Base-by-base conservation (phyloP, 495 filamentous ascomycete genomes). In the Umbilicaria muhlenbergii region DNA sequence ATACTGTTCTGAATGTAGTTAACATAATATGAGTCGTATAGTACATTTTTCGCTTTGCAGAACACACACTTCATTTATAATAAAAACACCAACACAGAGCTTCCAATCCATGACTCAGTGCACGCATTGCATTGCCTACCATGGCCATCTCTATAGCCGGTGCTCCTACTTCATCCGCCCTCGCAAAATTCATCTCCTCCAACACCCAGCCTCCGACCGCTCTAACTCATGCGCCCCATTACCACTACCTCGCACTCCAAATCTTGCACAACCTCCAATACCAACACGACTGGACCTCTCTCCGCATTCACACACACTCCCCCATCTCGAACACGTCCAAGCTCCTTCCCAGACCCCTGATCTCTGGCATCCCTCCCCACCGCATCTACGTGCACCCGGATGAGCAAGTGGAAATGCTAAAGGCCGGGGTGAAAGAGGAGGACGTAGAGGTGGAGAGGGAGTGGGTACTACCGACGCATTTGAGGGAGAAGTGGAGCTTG, bases 361-460 rank as follows among this genome's bases (percentile, higher is more conserved):
- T 98, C 39, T 84, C 85, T 5, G 91, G 91, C 5, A 68, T 94
- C n/a, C 88, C 91, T 7, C 86, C 91, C 5, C 74, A 81, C 39
- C 74, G 77, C 5, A 70, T 93, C 17, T 96, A 98, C 63, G 72
- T 83, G 42, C 88, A 98, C 59, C 91, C 91, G 5, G 91, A 95
- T 59, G 84, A 92, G 61, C 86, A 93, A 61, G 72, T 87, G 35
- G 80, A 76, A 49, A 72, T 85, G 58, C 62, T 93, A 43, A 77
- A 83, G 58, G 57, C 49, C 12, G 66, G 64, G 17, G 53, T 67
- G 11, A 58, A 57, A 39, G 67, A 69, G 15, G 58, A 67, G 42
- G 66, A 72, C 38, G 57, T 70, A 17, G 61, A 66, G 2, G 64
- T 77, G 0, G 75, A 83, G 52, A 60, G 74, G 39, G 80, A 94